Conservation (phyloP, 2,329 filamentous ascomycete genomes). For the Penicillium capsulatum region DNA sequence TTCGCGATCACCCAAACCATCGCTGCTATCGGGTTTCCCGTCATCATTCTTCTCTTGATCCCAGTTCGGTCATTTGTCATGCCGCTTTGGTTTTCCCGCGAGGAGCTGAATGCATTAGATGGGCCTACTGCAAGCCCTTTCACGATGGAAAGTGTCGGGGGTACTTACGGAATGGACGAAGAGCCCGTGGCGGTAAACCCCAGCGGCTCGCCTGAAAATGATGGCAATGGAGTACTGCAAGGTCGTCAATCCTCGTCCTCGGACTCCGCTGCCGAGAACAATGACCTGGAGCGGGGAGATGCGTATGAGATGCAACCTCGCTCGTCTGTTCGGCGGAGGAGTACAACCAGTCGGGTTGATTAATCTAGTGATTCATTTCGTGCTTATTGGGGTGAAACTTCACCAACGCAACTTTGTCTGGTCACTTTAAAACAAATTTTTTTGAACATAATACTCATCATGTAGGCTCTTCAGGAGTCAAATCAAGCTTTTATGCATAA, state of each 20-base stretch:
- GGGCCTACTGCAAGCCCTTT: constrained; percentile 71
- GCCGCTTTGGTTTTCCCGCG: constrained; percentile 56
- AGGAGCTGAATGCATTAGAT: constrained; percentile 63
- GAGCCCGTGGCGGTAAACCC: constrained; percentile 10
- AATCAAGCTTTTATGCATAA: no score
- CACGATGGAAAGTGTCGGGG: constrained; percentile 71
- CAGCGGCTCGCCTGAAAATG: constrained; percentile 7
- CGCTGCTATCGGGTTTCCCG: constrained; percentile 74
- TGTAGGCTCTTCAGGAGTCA: no score
- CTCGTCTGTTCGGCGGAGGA: constrained; percentile 27
- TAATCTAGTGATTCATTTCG: no score
- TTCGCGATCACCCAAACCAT: constrained; percentile 82
- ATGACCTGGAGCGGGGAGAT: constrained; percentile 41
- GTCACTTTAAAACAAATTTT: no score
- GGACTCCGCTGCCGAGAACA: constrained; percentile 34
- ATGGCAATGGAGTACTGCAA: constrained; percentile 18
- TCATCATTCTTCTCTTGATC: constrained; percentile 67
- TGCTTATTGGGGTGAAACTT: no score
- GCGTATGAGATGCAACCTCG: constrained; percentile 34
- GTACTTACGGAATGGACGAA: constrained; percentile 51
- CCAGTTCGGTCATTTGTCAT: constrained; percentile 62
- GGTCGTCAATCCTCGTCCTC: constrained; percentile 18
- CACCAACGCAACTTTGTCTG: no score
- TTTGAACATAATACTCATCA: no score
- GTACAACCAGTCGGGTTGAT: constrained; percentile 23